phyloP scores from a whole-genome alignment of 192 early-diverging fungal genomes.

The Backusella circina region DNA sequence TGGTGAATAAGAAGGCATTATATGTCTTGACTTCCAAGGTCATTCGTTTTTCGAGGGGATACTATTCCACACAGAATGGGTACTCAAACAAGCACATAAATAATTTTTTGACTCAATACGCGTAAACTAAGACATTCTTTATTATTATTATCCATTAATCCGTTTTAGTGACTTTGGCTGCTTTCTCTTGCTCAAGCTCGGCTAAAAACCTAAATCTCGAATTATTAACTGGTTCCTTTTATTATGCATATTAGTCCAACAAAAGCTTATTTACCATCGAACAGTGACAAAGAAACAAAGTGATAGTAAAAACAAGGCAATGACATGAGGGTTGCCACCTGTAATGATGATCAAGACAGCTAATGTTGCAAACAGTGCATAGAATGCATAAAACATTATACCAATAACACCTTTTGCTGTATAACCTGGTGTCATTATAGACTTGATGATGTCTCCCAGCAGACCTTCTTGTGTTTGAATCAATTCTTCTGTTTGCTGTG shows the following conservation, averaged over 20 bases:
- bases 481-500: neutral
- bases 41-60: neutral
- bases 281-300: conserved; percentile 29
- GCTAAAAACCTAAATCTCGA: neutral
- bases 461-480: conserved; percentile 5
- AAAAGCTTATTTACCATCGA: conserved; percentile 17
- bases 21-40: no score
- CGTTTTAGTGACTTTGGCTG: neutral
- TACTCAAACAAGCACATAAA: neutral
- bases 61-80: neutral
- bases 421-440: conserved; percentile 37
- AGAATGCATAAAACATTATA: conserved; percentile 33
- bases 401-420: conserved; percentile 31
- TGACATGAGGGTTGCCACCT: conserved; percentile 31
- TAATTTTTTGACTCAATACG: no score
- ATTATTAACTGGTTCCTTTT: neutral
- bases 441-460: conserved; percentile 24
- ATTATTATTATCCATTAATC: neutral
- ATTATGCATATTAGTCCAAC: neutral
- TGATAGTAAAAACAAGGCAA: conserved; percentile 30
- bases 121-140: no score
- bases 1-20: no score
- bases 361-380: conserved; percentile 33
- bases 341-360: conserved; percentile 17
- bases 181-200: neutral